Evolutionary conservation across 768 basidiomycete species (phyloP), one percentile per base, ranked within the genome.

Genomic region (Tulasnella calospora): DNA sequence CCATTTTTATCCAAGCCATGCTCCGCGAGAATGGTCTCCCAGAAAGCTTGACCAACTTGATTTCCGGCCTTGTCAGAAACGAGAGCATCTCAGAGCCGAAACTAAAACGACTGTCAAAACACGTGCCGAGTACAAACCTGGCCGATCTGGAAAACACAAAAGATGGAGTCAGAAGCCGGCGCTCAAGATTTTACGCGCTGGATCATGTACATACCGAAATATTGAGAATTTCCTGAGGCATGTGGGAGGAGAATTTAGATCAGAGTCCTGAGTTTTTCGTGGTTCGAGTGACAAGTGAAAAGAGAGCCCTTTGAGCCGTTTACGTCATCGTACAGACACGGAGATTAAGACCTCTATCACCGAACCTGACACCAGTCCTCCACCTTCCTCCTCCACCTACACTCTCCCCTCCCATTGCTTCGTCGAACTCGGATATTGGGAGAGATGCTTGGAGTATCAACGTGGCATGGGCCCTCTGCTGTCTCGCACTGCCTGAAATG

Each of bases 11-110:
- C 90, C 73, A 96, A 87, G 0, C 94, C 95, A 83, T 96, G 95
- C 85, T 96, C 94, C 21, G 90, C 89, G 33, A 98, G 87, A 78
- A 97, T 89, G 88, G 92, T 91, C 79, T 91, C 87, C 96, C 96
- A 98, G 84, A 97, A 99, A 69, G 88, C 88, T 82, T 94, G 92
- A 74, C 95, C 94, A 67, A 84, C 89, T 84, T 91, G 91, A 82
- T 92, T 92, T 80, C 92, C 90, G 38, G 92, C 92, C 90, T 91
- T 72, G 35, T 55, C 71, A 10, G 80, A 74, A 61, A 74, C 79
- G 79, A 79, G 77, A 79, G 75, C 80, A 79, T 71, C 33, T 30
- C 10, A 67, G 61, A 71, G n/a, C 21, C 30, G 47, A n/a, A 61
- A 70, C 71, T 30, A 36, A 44, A 76, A 74, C 46, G 19, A 77